Evolutionary conservation across 495 filamentous ascomycete genomes (phyloP).

Genomic region (Emericellopsis terricola): DNA sequence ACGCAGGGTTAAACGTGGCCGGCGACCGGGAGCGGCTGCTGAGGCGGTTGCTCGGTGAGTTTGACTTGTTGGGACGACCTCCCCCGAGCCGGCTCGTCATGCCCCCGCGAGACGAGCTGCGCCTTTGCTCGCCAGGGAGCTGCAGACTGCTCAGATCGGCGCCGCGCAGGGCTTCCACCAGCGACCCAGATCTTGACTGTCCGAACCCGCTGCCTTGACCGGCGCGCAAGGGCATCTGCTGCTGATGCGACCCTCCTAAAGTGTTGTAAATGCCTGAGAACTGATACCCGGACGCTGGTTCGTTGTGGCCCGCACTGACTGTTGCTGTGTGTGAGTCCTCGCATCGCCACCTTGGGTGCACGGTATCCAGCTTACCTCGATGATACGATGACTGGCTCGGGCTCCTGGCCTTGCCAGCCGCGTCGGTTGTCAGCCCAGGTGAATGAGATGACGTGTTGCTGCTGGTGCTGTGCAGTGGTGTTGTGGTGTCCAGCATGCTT

Average conservation of each 20-base stretch:
- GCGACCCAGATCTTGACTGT: slow-evolving; percentile 17
- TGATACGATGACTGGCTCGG: slow-evolving; percentile 10
- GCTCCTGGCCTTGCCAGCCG: slow-evolving; percentile 4
- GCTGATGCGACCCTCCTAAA: slow-evolving; percentile 21
- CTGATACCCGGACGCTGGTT: slow-evolving; percentile 30
- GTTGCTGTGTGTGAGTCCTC: no score
- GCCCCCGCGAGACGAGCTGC: slow-evolving; percentile 27
- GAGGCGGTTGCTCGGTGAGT: slow-evolving; percentile 36
- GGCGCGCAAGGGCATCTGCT: slow-evolving; percentile 22
- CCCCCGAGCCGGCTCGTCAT: slow-evolving; percentile 20
- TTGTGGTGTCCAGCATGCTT: slow-evolving; percentile 41
- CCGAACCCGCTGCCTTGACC: slow-evolving; percentile 12
- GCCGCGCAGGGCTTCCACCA: slow-evolving; percentile 30
- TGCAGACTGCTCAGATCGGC: slow-evolving; percentile 21
- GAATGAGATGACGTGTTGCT: slow-evolving; percentile 22
- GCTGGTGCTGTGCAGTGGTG: no score
- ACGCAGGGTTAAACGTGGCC: slow-evolving; percentile 17
- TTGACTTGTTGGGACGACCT: slow-evolving; percentile 47
- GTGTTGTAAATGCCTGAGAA: slow-evolving; percentile 32
- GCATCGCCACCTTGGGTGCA: slow-evolving; percentile 16
- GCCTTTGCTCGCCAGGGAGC: slow-evolving; percentile 23
- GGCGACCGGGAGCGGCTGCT: slow-evolving; percentile 44
- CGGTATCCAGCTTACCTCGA: slow-evolving; percentile 34
- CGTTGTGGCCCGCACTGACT: slow-evolving; percentile 13
- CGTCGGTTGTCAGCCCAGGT: slow-evolving; percentile 11